phyloP scores from a whole-genome alignment of 208 protist genomes.

The Strigomonas culicis region DNA sequence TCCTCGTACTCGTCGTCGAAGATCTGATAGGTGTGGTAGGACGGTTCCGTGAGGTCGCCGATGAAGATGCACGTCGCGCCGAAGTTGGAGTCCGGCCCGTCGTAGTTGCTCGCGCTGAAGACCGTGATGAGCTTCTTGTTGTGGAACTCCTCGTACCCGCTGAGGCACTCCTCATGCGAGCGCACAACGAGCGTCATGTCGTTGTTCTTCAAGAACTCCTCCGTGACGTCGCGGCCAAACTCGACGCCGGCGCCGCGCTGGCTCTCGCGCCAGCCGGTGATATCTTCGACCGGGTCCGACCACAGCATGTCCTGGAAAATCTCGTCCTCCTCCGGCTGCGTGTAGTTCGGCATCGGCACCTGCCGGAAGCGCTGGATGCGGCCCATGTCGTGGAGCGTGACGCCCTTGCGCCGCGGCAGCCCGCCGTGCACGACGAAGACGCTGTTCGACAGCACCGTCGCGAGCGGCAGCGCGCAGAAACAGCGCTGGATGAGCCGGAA shows the following conservation, averaged over 20 bases:
- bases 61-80: conserved; percentile 80
- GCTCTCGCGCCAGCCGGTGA: conserved; percentile 85
- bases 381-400: conserved; percentile 95
- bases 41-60: conserved; percentile 59
- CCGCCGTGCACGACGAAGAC: conserved; percentile 97
- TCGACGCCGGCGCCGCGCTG: conserved; percentile 95
- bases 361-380: conserved; percentile 88
- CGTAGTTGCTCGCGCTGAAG: conserved; percentile 99
- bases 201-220: conserved; percentile 94
- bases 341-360: conserved; percentile 91
- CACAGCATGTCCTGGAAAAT: conserved; percentile 96
- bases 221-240: conserved; percentile 98
- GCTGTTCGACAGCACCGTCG: conserved; percentile 90
- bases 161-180: conserved; percentile 97
- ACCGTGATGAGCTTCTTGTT: conserved; percentile 90
- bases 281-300: conserved; percentile 93
- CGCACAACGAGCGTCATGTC: conserved; percentile 93
- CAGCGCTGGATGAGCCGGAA: conserved; percentile 95
- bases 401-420: conserved; percentile 93
- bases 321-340: conserved; percentile 94
- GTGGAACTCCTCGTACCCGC: conserved; percentile 95
- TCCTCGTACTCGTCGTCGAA: conserved; percentile 73
- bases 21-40: conserved; percentile 78
- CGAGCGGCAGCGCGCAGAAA: conserved; percentile 94
- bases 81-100: conserved; percentile 94